These are phyloP conservation scores for Periconia sp. DNA, from an alignment of 2,329 filamentous ascomycete species.

Conservation along the genomic window DNA sequence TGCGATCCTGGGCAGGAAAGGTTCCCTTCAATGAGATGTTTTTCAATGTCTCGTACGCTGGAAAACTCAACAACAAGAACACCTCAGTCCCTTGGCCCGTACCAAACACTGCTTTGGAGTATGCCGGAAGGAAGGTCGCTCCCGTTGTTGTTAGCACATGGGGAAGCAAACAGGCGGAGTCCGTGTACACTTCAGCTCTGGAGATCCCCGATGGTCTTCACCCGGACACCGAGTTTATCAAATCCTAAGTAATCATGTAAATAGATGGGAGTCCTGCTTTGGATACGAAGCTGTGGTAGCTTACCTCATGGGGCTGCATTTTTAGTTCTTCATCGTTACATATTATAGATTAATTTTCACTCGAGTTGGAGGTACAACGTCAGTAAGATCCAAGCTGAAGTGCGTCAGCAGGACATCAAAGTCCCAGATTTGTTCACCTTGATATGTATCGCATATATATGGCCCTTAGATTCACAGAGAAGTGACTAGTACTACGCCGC, in stretches of 20 bases:
- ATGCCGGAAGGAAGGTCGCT: conserved; percentile 30
- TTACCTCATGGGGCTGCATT: too few relatives aligned
- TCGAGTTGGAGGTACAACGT: too few relatives aligned
- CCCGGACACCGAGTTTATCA: conserved; percentile 32
- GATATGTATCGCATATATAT: too few relatives aligned
- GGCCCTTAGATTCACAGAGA: too few relatives aligned
- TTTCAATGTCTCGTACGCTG: conserved; percentile 36
- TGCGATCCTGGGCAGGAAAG: conserved; percentile 28
- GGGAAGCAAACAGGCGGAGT: conserved; percentile 21
- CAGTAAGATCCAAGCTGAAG: too few relatives aligned
- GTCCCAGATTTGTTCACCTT: too few relatives aligned
- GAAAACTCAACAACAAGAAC: conserved; percentile 33
- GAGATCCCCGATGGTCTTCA: conserved; percentile 39
- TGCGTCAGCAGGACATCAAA: too few relatives aligned
- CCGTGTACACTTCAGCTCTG: conserved; percentile 31
- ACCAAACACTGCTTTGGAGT: conserved; percentile 26
- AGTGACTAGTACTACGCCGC: too few relatives aligned
- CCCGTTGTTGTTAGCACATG: conserved; percentile 26
- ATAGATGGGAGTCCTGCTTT: not conserved
- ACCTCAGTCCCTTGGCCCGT: conserved; percentile 30
- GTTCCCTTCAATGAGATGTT: conserved; percentile 32
- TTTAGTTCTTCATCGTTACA: too few relatives aligned
- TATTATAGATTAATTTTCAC: too few relatives aligned
- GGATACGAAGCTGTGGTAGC: too few relatives aligned
- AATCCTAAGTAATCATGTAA: not conserved